Conservation (phyloP, 106 monocot species). For the Platanthera guangdongensis region DNA sequence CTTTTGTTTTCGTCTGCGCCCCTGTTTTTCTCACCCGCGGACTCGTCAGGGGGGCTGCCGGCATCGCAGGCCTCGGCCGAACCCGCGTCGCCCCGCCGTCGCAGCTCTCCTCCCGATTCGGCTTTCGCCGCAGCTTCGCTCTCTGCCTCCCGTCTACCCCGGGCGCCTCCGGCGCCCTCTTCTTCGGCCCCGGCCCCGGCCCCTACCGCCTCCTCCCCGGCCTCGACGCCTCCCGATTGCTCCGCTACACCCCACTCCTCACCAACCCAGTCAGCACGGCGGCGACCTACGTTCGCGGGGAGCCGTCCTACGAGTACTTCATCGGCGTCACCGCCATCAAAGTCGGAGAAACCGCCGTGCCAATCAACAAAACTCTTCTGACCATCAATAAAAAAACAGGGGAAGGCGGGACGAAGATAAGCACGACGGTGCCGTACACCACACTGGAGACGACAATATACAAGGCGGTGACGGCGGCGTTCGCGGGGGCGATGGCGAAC, state of each 20-base stretch:
- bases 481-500: conserved; percentile 11
- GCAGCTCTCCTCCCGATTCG: conserved; percentile 39
- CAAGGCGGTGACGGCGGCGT: conserved; percentile 27
- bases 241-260: conserved; percentile 61
- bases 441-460: conserved; percentile 41
- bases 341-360: conserved; percentile 26
- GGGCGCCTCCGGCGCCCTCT: conserved; percentile 29
- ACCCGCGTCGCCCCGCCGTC: conserved; percentile 25
- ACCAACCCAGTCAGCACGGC: conserved; percentile 65
- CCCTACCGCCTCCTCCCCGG: conserved; percentile 47
- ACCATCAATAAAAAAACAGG: conserved; percentile 32
- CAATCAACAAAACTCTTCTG: conserved; percentile 34
- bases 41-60: conserved; percentile 23
- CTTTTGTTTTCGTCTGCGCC: conserved; percentile 41
- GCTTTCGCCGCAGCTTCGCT: conserved; percentile 46
- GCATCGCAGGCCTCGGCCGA: conserved; percentile 46
- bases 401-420: conserved; percentile 60
- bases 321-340: conserved; percentile 46
- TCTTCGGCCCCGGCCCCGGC: conserved; percentile 67
- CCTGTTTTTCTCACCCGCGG: conserved; percentile 28
- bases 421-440: conserved; percentile 51
- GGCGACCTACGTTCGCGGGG: conserved; percentile 20
- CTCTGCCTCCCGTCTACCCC: conserved; percentile 37
- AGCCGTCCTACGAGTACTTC: conserved; percentile 62
- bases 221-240: conserved; percentile 30